These are phyloP conservation scores for Neurospora sp. DNA, from an alignment of 495 filamentous ascomycete species.

Conservation along the genomic window DNA sequence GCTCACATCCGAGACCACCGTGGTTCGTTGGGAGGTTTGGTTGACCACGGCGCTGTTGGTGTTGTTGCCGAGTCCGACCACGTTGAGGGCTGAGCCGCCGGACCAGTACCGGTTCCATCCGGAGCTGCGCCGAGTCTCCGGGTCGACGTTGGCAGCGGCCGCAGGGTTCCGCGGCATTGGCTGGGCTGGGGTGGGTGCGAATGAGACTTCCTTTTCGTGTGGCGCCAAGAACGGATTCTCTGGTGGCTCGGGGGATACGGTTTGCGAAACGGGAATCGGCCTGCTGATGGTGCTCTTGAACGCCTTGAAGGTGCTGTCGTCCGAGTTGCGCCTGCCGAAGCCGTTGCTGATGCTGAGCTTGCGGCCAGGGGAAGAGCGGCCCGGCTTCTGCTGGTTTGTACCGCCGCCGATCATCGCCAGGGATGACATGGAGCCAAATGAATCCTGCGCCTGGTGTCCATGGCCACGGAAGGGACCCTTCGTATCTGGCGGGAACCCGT, in stretches of 20 bases:
- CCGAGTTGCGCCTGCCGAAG: slow-evolving; percentile 30
- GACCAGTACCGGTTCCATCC: slow-evolving; percentile 55
- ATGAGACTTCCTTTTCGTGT: slow-evolving; percentile 33
- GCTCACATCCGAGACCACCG: slow-evolving; percentile 33
- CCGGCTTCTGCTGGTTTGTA: slow-evolving; percentile 29
- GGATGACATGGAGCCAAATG: slow-evolving; percentile 42
- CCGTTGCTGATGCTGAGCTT: slow-evolving; percentile 39
- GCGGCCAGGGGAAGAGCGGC: slow-evolving; percentile 25
- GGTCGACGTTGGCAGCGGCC: slow-evolving; percentile 10
- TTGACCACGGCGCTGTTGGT: slow-evolving; percentile 1
- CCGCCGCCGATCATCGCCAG: slow-evolving; percentile 48
- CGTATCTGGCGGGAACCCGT: slow-evolving; percentile 45
- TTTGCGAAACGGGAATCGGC: slow-evolving; percentile 29
- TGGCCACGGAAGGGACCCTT: slow-evolving; percentile 38
- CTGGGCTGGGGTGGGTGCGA: slow-evolving; percentile 24
- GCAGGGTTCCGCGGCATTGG: slow-evolving; percentile 26
- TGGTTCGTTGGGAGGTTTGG: slow-evolving; percentile 31
- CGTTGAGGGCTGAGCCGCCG: slow-evolving; percentile 41
- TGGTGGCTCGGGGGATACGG: slow-evolving; percentile 2
- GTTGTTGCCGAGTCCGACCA: slow-evolving; percentile 37
- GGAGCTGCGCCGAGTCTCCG: slow-evolving; percentile 39
- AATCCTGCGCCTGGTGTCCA: slow-evolving; percentile 36
- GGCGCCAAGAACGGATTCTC: slow-evolving; percentile 15
- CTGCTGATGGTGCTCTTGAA: slow-evolving; percentile 46
- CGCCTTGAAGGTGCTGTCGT: slow-evolving; percentile 39